Base-by-base conservation (phyloP, 2,329 filamentous ascomycete species). In the Paecilomyces variotii region DNA sequence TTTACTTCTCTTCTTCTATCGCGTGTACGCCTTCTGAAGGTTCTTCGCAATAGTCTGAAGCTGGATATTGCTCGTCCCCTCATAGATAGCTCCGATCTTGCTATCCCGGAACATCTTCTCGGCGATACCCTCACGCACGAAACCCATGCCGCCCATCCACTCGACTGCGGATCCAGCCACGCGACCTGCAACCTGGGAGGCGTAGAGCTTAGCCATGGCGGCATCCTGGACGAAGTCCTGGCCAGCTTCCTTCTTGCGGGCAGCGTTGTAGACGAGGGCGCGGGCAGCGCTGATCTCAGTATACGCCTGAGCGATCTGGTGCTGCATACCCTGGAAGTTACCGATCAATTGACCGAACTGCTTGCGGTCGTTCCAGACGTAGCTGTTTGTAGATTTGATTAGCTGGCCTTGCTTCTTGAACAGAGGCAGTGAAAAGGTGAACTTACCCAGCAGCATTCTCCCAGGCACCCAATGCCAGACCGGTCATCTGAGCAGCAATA, bases 71-170 rank as follows among this genome's bases (percentile, higher is more conserved):
- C 79, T 82, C 56, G 80, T 82, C 34, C 94, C 94, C 80, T 97
- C 93, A 73, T 97, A 97, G 67, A 97, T 97, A 64, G 91, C 91
- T 9, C 94, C 94, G 70, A 99, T 99, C 87, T 97, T 99, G 82
- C 89, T 94, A 74, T 99, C 94, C 53, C 94, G 83, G 83, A 88
- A 99, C 80, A 88, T 97, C 85, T 99, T 99, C 85, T 99, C 94
- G 0, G 94, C 94, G 59, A 96, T 86, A 0, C 94, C 94, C 75
- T 99, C 94, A 52, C 94, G 82, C 14, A 99, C 94, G 68, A 99
- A 99, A 53, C 94, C 94, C 94, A 99, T 97, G 51, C 94, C 94
- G 54, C 94, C 94, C 93, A 97, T 97, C 94, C 94, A 99, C 79
- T 99, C 94, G 28, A 99, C 86, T 0, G 93, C 94, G 54, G 89